Evolutionary conservation across 345 rosid species (phyloP).

Genomic region (Camelina neglecta): DNA sequence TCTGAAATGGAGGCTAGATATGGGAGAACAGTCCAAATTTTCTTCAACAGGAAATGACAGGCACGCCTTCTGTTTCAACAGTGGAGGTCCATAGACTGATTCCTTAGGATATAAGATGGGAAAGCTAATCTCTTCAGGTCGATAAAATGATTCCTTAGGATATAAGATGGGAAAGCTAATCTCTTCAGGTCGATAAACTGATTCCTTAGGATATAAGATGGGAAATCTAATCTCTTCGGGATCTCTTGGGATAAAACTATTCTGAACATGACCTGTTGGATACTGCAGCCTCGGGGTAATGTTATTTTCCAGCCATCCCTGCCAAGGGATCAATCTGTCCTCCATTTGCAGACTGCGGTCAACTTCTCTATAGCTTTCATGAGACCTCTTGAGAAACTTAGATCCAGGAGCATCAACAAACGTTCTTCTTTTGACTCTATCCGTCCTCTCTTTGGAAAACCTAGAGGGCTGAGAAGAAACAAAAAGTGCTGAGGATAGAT

Average conservation of each 20-base stretch:
- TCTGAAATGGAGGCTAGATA: slow-evolving; percentile 24
- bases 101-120: too few species aligned
- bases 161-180: too few species aligned
- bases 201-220: slow-evolving; percentile 38
- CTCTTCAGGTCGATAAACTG: slow-evolving; percentile 28
- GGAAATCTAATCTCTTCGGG: slow-evolving; percentile 42
- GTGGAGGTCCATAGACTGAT: slow-evolving; percentile 25
- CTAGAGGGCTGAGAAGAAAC: slow-evolving; percentile 47
- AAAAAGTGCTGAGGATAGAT: slow-evolving; percentile 29
- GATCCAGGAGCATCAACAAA: slow-evolving; percentile 43
- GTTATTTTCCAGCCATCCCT: slow-evolving; percentile 41
- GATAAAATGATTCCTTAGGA: background rate
- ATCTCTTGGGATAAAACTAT: slow-evolving; percentile 42
- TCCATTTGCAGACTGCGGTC: slow-evolving; percentile 44
- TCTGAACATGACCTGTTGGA: slow-evolving; percentile 39
- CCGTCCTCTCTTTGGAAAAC: slow-evolving; percentile 36
- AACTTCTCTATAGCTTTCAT: slow-evolving; percentile 44
- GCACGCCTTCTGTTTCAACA: slow-evolving; percentile 27
- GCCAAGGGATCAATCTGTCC: slow-evolving; percentile 44
- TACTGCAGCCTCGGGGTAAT: slow-evolving; percentile 40
- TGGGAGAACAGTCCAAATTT: slow-evolving; percentile 26
- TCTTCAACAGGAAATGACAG: slow-evolving; percentile 32
- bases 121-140: background rate
- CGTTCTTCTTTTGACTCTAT: slow-evolving; percentile 38
- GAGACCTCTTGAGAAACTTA: slow-evolving; percentile 41